These are phyloP conservation scores for Aspergillus quadricinctus DNA, from an alignment of 2,329 filamentous ascomycete genomes.

Conservation along the genomic window DNA sequence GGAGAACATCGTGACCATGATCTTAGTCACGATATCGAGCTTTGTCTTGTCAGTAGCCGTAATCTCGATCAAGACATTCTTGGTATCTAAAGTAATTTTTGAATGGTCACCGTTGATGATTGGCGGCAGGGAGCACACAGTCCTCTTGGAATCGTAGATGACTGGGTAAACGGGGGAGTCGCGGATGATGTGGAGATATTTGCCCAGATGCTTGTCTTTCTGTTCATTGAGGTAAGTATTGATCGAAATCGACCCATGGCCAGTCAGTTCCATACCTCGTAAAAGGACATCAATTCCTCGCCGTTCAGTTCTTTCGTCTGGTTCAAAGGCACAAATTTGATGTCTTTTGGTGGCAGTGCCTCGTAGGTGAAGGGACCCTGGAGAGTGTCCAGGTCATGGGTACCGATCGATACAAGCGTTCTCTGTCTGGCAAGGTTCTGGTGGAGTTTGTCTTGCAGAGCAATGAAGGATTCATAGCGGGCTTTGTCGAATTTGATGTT, in stretches of 20 bases:
- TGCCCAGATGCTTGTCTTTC: conserved; percentile 85
- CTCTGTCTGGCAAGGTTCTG: conserved; percentile 90
- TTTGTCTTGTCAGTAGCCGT: conserved; percentile 96
- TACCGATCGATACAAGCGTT: conserved; percentile 94
- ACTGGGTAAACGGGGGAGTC: conserved; percentile 93
- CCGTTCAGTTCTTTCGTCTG: conserved; percentile 84
- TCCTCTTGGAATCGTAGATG: conserved; percentile 83
- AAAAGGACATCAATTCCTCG: conserved; percentile 87
- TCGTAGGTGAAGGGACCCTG: conserved; percentile 96
- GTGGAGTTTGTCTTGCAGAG: conserved; percentile 95
- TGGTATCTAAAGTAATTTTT: conserved; percentile 88
- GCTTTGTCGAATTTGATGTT: conserved; percentile 88
- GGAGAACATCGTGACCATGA: conserved; percentile 96
- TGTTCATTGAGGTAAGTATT: conserved; percentile 35
- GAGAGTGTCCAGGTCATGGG: conserved; percentile 90
- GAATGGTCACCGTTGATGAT: conserved; percentile 98
- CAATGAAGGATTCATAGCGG: conserved; percentile 95
- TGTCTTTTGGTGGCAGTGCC: conserved; percentile 83
- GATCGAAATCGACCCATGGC: background rate
- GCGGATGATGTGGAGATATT: conserved; percentile 88
- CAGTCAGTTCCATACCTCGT: conserved; percentile 52
- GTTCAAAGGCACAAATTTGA: conserved; percentile 86
- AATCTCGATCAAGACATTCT: conserved; percentile 94
- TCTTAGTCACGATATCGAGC: conserved; percentile 90
- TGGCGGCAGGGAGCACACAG: conserved; percentile 87